Evolutionary conservation across 331 rosid species (phyloP).

Genomic region (Erythrophleum ivorense): DNA sequence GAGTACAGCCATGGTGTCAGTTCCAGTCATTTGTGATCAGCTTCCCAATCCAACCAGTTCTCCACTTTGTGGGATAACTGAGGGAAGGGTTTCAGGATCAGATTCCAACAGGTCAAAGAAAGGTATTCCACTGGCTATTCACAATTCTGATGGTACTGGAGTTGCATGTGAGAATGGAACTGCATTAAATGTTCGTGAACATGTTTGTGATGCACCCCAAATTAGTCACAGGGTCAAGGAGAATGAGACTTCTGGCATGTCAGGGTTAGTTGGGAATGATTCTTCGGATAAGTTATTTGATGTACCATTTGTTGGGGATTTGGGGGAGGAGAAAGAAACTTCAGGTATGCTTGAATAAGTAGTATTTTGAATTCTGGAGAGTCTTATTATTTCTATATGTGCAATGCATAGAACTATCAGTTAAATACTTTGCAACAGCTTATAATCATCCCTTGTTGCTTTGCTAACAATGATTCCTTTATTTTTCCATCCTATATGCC

Average conservation of each 20-base stretch:
- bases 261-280: conserved; percentile 55
- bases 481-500: background rate
- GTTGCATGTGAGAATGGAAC: conserved; percentile 66
- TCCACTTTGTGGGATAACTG: conserved; percentile 55
- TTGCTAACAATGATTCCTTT: conserved; percentile 13
- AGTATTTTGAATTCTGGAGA: conserved; percentile 19
- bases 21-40: conserved; percentile 72
- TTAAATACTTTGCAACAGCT: conserved; percentile 5
- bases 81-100: conserved; percentile 56
- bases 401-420: conserved; percentile 20
- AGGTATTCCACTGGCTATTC: conserved; percentile 39
- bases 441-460: conserved; percentile 20
- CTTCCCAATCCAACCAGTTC: conserved; percentile 65
- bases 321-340: conserved; percentile 61
- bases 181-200: conserved; percentile 56
- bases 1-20: conserved; percentile 85
- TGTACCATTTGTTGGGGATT: conserved; percentile 63
- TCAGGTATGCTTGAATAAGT: conserved; percentile 58
- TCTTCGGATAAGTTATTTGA: conserved; percentile 64
- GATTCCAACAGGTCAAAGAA: conserved; percentile 65
- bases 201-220: conserved; percentile 53
- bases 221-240: conserved; percentile 55
- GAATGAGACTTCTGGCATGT: conserved; percentile 49
- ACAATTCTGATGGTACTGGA: conserved; percentile 49
- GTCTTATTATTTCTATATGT: conserved; percentile 8